phyloP scores from a whole-genome alignment of 805 yeast genomes.

The Torulaspora quercuum region DNA sequence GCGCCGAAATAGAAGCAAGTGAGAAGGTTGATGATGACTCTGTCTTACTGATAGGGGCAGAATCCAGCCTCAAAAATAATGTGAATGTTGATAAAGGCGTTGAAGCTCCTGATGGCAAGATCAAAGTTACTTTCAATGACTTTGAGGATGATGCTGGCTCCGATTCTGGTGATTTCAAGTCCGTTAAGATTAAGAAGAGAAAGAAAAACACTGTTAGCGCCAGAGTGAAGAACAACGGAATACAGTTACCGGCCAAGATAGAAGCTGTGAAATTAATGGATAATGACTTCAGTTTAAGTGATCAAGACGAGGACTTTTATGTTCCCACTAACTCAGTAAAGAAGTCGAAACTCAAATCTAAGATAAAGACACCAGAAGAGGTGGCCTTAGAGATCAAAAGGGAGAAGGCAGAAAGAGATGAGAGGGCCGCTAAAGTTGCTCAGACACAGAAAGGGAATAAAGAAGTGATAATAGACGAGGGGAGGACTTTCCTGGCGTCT shows the following conservation, averaged over 20 bases:
- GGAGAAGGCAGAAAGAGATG: conserved; percentile 27
- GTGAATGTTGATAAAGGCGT: background rate
- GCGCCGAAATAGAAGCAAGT: conserved; percentile 24
- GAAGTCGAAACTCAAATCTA: conserved; percentile 22
- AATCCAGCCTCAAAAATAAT: conserved; percentile 8
- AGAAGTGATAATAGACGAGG: conserved; percentile 42
- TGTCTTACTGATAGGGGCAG: conserved; percentile 23
- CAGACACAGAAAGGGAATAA: conserved; percentile 20
- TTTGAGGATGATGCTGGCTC: conserved; percentile 16
- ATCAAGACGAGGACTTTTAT: conserved; percentile 38
- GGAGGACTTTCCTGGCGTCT: conserved; percentile 32
- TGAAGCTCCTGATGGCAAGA: conserved; percentile 15
- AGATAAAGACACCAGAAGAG: conserved; percentile 14
- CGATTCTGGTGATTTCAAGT: conserved; percentile 36
- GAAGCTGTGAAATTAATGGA: conserved; percentile 36
- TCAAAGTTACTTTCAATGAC: conserved; percentile 27
- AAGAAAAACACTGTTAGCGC: conserved; percentile 36
- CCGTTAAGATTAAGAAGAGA: conserved; percentile 42
- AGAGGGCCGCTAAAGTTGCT: conserved; percentile 18
- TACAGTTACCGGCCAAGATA: conserved; percentile 31
- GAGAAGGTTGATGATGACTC: conserved; percentile 25
- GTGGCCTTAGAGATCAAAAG: conserved; percentile 41
- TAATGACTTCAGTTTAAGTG: conserved; percentile 33
- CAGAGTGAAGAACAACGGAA: conserved; percentile 35
- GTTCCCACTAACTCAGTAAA: conserved; percentile 7